phyloP scores from a whole-genome alignment of 805 yeast genomes.

The Starmerella apicola region DNA sequence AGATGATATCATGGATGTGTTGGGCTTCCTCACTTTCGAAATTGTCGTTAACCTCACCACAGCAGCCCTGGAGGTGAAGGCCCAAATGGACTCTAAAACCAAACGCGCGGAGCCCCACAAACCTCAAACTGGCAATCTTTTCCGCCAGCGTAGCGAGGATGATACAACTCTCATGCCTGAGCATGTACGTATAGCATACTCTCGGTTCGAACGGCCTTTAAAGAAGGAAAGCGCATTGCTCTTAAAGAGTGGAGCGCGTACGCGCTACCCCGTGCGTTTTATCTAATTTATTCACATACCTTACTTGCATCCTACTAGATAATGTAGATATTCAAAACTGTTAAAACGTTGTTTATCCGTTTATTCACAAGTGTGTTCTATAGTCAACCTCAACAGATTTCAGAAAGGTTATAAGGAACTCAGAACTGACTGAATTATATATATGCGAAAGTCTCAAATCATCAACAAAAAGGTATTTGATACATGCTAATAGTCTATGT shows the following conservation, averaged over 20 bases:
- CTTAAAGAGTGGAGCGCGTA: conserved; percentile 15
- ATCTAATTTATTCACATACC: conserved; percentile 7
- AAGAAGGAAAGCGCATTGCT: conserved; percentile 13
- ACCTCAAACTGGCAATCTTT: conserved; percentile 12
- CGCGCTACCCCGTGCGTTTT: conserved; percentile 10
- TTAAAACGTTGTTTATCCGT: neutral
- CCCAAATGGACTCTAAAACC: conserved; percentile 34
- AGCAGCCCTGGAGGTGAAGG: conserved; percentile 71
- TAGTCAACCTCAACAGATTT: no score
- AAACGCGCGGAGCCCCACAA: conserved; percentile 7
- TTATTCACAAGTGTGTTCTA: no score
- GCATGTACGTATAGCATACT: conserved; percentile 22
- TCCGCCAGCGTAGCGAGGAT: conserved; percentile 16
- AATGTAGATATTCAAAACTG: neutral
- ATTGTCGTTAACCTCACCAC: conserved; percentile 92
- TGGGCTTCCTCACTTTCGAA: conserved; percentile 92
- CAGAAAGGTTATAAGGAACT: no score
- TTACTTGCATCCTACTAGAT: neutral
- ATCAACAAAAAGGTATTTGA: no score
- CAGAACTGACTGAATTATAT: no score
- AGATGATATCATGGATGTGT: conserved; percentile 91
- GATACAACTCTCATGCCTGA: conserved; percentile 22
- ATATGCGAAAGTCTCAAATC: no score
- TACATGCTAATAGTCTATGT: no score
- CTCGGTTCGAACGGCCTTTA: conserved; percentile 18